Percentiles rank a stretch among this genome's conserved stretches.
These are phyloP conservation scores for Ormosia semicastrata DNA, from an alignment of 306 rosid genomes.

Conservation along the genomic window DNA sequence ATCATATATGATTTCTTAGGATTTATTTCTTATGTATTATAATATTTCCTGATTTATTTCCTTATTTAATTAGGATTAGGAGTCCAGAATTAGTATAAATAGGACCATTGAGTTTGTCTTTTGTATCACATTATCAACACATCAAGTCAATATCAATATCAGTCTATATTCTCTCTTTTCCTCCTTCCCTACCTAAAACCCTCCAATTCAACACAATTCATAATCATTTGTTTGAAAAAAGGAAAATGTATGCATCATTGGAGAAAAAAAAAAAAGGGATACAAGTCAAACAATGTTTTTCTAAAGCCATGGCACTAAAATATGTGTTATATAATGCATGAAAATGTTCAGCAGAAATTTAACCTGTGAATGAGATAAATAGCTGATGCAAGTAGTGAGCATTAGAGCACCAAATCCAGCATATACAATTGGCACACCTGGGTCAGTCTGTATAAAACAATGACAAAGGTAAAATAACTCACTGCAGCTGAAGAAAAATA, in stretches of 20 bases:
- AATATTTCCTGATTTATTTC: too few relatives aligned
- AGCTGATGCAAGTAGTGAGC: slow-evolving; percentile 97
- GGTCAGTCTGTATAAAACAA: slow-evolving; percentile 69
- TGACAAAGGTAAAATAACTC: slow-evolving; percentile 13
- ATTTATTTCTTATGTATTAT: too few relatives aligned
- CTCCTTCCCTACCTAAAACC: too few relatives aligned
- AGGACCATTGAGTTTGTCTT: too few relatives aligned
- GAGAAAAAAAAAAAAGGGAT: neutral
- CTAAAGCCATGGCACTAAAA: neutral
- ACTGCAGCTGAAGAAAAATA: slow-evolving; percentile 1
- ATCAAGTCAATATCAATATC: too few relatives aligned
- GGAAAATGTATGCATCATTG: neutral
- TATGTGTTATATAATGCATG: neutral
- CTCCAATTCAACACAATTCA: too few relatives aligned
- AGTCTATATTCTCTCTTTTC: too few relatives aligned
- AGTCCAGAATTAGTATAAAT: too few relatives aligned
- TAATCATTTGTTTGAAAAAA: neutral
- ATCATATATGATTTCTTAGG: too few relatives aligned
- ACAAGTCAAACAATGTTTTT: neutral
- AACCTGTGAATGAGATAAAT: slow-evolving; percentile 90
- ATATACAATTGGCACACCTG: slow-evolving; percentile 90
- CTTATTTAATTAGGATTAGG: too few relatives aligned
- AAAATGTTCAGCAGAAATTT: slow-evolving; percentile 17
- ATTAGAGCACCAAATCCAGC: slow-evolving; percentile 98
- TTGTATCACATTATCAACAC: too few relatives aligned